A percentile compares a stretch with the other conserved stretches of the same genome.
Evolutionary conservation across 2,329 filamentous ascomycete species (phyloP).

Genomic region (Penicillium sclerotiorum): DNA sequence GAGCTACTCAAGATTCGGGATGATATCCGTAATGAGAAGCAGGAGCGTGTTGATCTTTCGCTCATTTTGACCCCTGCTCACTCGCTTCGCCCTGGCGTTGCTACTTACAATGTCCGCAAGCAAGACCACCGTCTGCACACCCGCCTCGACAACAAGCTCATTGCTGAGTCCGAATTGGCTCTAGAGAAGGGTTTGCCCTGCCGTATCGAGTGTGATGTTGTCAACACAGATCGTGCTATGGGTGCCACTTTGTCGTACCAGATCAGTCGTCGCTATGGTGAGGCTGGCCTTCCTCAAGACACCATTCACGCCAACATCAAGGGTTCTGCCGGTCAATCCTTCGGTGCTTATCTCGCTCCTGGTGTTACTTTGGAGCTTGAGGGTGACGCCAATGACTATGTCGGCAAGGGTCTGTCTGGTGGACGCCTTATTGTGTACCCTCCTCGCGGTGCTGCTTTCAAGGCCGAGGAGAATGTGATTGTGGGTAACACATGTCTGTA

Average conservation of each 20-base stretch:
- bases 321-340: constrained; percentile 94
- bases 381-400: constrained; percentile 95
- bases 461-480: constrained; percentile 93
- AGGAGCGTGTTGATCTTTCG: constrained; percentile 88
- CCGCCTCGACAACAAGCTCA: constrained; percentile 94
- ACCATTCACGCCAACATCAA: constrained; percentile 96
- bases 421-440: constrained; percentile 93
- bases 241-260: constrained; percentile 95
- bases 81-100: constrained; percentile 88
- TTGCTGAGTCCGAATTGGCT: constrained; percentile 90
- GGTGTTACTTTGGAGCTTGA: constrained; percentile 94
- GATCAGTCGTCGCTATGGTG: constrained; percentile 88
- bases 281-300: constrained; percentile 84
- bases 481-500: constrained; percentile 95
- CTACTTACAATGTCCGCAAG: constrained; percentile 96
- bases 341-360: constrained; percentile 89
- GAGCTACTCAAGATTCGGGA: constrained; percentile 85
- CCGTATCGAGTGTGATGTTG: constrained; percentile 90
- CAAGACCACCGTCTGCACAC: constrained; percentile 94
- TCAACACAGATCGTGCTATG: constrained; percentile 93
- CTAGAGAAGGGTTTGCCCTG: constrained; percentile 92
- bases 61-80: constrained; percentile 95
- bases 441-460: constrained; percentile 85
- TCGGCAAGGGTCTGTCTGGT: constrained; percentile 92
- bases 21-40: constrained; percentile 85